Conservation (phyloP, 2,329 filamentous ascomycete genomes). For the Coleophoma eucalyptorum region DNA sequence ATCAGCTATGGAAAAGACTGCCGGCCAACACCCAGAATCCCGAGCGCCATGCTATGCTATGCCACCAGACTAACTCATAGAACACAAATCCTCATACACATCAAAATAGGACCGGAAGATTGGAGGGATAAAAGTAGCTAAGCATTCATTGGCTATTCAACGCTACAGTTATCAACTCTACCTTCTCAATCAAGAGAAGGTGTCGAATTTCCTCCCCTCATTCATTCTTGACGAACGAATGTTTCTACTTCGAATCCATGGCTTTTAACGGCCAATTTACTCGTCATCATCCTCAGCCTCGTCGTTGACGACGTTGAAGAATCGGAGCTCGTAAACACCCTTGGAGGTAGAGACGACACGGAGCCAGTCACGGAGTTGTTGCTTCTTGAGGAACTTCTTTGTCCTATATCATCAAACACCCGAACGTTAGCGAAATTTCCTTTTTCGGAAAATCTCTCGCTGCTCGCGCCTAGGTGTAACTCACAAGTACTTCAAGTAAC, state of each 20-base stretch:
- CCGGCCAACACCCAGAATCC: too few species aligned
- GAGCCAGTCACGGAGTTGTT: constrained; percentile 99
- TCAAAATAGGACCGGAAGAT: too few species aligned
- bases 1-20: too few species aligned
- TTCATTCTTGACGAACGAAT: too few species aligned
- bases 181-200: too few species aligned
- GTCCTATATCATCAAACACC: constrained; percentile 54
- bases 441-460: too few species aligned
- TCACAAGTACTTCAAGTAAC: constrained; percentile 99
- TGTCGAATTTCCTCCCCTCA: too few species aligned
- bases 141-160: constrained; percentile 10
- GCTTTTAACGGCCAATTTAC: constrained; percentile 49
- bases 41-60: too few species aligned
- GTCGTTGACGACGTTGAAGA: constrained; percentile 99
- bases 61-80: too few species aligned
- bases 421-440: constrained; percentile 15
- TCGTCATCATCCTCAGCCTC: constrained; percentile 98
- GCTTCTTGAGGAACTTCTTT: constrained; percentile 99
- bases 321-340: constrained; percentile 99
- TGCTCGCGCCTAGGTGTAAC: constrained; percentile 32
- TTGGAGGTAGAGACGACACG: constrained; percentile 97
- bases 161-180: too few species aligned
- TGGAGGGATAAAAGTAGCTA: constrained; percentile 6
- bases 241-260: too few species aligned
- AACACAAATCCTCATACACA: background rate